phyloP scores from a whole-genome alignment of 108 stramenopile genomes.

The Fragilaria radians region DNA sequence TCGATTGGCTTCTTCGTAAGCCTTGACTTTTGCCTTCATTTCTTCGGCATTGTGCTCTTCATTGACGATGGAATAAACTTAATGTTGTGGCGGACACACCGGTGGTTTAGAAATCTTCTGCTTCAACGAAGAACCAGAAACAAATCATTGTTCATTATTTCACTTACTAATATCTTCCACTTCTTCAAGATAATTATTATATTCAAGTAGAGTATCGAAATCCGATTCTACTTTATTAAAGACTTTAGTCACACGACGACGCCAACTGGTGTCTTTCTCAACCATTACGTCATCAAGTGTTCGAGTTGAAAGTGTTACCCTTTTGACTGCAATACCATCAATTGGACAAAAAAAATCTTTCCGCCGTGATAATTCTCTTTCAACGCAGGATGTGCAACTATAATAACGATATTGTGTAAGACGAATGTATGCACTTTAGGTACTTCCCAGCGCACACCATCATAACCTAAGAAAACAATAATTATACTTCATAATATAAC shows the following conservation, averaged over 20 bases:
- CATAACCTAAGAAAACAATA: neutral
- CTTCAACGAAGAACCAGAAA: neutral
- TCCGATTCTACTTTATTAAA: constrained; percentile 79
- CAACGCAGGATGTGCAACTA: constrained; percentile 75
- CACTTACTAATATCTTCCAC: constrained; percentile 70
- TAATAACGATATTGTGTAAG: neutral
- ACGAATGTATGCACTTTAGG: neutral
- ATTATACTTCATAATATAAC: constrained; percentile 3
- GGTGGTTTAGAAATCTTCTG: neutral
- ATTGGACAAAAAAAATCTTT: constrained; percentile 83
- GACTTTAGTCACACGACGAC: constrained; percentile 68
- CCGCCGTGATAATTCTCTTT: constrained; percentile 66
- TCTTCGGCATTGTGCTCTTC: constrained; percentile 86
- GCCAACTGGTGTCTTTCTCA: constrained; percentile 82
- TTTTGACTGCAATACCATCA: constrained; percentile 71
- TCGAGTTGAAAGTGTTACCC: constrained; percentile 73
- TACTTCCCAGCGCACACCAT: neutral
- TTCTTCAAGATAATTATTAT: constrained; percentile 88
- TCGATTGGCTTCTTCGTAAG: constrained; percentile 67
- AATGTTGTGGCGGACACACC: too few relatives aligned
- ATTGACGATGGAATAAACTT: constrained; percentile 78
- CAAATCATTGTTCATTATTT: neutral
- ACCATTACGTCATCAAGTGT: constrained; percentile 77
- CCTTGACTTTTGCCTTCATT: constrained; percentile 69
- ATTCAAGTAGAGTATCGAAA: constrained; percentile 68